These are phyloP conservation scores for Citropsis articulata DNA, from an alignment of 345 rosid genomes.

Conservation along the genomic window DNA sequence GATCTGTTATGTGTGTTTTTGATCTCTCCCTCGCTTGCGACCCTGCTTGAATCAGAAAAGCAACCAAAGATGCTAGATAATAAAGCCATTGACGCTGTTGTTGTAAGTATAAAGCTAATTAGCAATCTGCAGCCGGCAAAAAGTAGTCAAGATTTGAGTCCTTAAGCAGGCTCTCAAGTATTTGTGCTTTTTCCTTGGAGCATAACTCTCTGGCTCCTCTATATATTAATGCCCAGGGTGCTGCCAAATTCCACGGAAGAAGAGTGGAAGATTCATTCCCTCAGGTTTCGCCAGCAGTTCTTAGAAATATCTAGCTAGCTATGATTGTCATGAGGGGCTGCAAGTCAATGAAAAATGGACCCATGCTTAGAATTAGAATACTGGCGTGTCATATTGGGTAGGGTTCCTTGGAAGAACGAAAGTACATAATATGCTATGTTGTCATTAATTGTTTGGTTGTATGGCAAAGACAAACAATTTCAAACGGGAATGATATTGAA, in stretches of 20 bases:
- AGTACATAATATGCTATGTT: too few relatives aligned
- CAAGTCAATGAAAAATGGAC: background rate
- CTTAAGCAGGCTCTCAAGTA: background rate
- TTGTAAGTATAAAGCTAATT: background rate
- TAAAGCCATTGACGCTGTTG: slow-evolving; percentile 17
- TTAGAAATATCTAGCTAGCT: background rate
- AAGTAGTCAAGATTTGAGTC: background rate
- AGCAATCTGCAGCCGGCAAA: background rate
- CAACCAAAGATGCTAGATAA: slow-evolving; percentile 17
- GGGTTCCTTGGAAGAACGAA: background rate
- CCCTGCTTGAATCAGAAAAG: slow-evolving; percentile 18
- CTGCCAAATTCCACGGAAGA: background rate
- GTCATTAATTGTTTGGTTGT: background rate
- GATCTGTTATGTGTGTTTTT: background rate
- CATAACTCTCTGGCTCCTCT: background rate
- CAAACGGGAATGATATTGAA: background rate
- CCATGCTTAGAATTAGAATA: background rate
- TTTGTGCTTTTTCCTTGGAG: background rate
- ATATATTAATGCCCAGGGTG: background rate
- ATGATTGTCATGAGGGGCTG: background rate
- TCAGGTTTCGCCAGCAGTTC: background rate
- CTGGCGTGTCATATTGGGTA: background rate
- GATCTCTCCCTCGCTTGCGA: background rate
- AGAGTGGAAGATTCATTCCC: background rate
- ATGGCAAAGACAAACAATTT: background rate